Conservation (phyloP, 495 filamentous ascomycete genomes). For the Annulohypoxylon nitens region DNA sequence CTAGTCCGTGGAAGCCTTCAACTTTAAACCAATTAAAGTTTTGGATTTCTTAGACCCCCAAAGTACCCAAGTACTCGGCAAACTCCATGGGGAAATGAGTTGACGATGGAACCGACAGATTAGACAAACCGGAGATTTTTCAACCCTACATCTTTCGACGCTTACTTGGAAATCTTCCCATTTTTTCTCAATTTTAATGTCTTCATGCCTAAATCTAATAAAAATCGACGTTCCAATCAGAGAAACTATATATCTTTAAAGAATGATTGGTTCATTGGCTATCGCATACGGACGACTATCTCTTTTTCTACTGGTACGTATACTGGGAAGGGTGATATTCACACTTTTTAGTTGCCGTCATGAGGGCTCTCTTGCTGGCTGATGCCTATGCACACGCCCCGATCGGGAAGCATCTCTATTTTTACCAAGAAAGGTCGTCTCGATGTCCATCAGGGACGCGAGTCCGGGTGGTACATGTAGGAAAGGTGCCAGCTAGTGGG, state of each 20-base stretch:
- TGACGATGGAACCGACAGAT: constrained; percentile 10
- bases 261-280: background rate
- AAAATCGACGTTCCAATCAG: constrained; percentile 1
- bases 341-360: constrained; percentile 22
- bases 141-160: constrained; percentile 22
- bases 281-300: background rate
- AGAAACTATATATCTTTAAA: background rate
- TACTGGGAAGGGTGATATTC: constrained; percentile 9
- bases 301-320: constrained; percentile 10
- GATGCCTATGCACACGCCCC: constrained; percentile 22
- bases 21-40: constrained; percentile 7
- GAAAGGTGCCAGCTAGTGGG: constrained; percentile 34
- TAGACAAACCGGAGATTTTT: constrained; percentile 34
- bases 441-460: constrained; percentile 13
- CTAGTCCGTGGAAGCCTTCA: background rate
- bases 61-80: constrained; percentile 7
- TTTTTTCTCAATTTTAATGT: background rate
- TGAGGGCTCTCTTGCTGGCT: constrained; percentile 20
- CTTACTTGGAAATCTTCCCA: constrained; percentile 14
- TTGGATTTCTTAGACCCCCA: background rate
- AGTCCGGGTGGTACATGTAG: constrained; percentile 18
- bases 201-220: constrained; percentile 17
- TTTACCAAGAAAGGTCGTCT: constrained; percentile 32
- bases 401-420: constrained; percentile 38
- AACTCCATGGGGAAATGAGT: constrained; percentile 38